Evolutionary conservation across 2,329 filamentous ascomycete genomes (phyloP).

Genomic region (Apiospora rasikravindrae): DNA sequence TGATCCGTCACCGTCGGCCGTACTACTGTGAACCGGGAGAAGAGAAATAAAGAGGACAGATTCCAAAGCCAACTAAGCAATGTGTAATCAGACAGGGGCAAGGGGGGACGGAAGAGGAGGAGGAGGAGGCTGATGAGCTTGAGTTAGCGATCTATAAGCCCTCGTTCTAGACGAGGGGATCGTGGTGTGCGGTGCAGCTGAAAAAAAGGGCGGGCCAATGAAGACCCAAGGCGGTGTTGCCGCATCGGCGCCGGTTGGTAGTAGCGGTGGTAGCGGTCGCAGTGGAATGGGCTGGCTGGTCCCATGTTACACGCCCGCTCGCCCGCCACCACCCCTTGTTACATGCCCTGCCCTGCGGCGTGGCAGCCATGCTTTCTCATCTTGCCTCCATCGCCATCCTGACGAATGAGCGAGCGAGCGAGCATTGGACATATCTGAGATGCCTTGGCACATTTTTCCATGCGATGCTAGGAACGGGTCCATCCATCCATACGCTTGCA

Average conservation of each 20-base stretch:
- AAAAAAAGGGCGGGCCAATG: not conserved
- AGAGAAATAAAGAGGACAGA: not conserved
- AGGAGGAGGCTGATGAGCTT: not conserved
- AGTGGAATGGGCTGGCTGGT: not conserved
- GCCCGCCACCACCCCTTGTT: not conserved
- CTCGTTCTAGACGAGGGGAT: constrained; percentile 8
- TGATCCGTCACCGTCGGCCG: not conserved
- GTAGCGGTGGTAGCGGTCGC: not conserved
- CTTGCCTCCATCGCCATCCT: not conserved
- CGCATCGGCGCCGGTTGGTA: not conserved
- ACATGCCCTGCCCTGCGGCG: not conserved
- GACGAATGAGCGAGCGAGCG: not conserved
- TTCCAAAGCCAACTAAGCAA: not conserved
- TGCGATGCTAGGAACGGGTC: too few relatives aligned
- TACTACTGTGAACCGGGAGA: not conserved
- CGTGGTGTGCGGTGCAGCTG: not conserved
- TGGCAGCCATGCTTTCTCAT: not conserved
- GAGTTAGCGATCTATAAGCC: not conserved
- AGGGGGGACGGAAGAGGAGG: not conserved
- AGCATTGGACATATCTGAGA: not conserved
- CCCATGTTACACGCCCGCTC: not conserved
- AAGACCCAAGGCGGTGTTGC: not conserved
- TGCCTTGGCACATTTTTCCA: not conserved
- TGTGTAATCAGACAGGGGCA: not conserved
- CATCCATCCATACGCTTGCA: too few relatives aligned